A percentile compares a stretch with the other conserved stretches of the same genome.
These are phyloP conservation scores for Zalaria obscura DNA, from an alignment of 2,329 filamentous ascomycete species.

Conservation along the genomic window DNA sequence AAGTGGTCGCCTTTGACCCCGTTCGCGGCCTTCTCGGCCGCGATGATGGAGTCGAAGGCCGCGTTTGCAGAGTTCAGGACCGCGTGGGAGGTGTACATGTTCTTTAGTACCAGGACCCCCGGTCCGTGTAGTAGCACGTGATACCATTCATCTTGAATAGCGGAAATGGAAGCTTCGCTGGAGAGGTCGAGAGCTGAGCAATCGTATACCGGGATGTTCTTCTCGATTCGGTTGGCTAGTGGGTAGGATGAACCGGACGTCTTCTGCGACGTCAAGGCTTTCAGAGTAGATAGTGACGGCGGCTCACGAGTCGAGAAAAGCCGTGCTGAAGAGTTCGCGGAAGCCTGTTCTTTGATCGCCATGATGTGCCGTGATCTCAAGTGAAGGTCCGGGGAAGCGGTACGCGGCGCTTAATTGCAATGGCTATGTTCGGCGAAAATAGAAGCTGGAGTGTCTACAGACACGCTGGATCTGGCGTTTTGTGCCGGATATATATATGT, in stretches of 20 bases:
- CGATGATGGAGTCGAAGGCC: constrained; percentile 36
- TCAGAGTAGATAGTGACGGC: background rate
- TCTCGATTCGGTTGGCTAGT: constrained; percentile 27
- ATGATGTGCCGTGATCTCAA: background rate
- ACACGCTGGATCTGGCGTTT: no score
- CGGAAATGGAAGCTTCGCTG: constrained; percentile 15
- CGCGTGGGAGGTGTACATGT: constrained; percentile 30
- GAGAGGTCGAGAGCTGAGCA: constrained; percentile 23
- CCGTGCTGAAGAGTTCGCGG: background rate
- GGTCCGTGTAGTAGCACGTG: constrained; percentile 42
- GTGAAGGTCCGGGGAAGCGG: no score
- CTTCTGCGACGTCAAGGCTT: background rate
- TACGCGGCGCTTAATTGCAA: no score
- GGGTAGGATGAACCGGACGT: constrained; percentile 28
- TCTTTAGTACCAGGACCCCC: constrained; percentile 44
- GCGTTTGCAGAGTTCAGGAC: constrained; percentile 34
- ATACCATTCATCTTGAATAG: constrained; percentile 47
- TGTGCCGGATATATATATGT: no score
- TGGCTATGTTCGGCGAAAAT: no score
- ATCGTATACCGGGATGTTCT: constrained; percentile 44
- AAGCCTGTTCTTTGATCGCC: background rate
- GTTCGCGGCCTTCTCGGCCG: constrained; percentile 22
- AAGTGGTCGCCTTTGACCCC: constrained; percentile 45
- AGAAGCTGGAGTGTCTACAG: no score
- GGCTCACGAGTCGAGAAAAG: background rate